Evolutionary conservation across 208 protist genomes (phyloP).

Genomic region (Acanthamoeba divionensis): DNA sequence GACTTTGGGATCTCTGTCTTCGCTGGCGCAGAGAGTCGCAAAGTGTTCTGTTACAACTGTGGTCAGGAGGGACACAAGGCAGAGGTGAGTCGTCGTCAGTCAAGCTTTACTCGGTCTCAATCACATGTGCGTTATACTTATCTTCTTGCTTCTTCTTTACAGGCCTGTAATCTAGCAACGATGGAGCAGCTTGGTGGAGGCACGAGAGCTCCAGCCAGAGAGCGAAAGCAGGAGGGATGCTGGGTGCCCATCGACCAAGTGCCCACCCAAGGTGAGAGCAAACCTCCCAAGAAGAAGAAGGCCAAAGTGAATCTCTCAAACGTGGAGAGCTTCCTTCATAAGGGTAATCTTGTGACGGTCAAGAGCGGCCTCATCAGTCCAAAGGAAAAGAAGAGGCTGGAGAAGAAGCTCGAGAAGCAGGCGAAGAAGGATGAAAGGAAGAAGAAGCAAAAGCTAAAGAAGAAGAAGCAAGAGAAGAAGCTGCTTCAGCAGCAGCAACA

Average conservation of each 20-base stretch:
- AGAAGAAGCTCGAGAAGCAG: neutral
- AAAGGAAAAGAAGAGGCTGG: neutral
- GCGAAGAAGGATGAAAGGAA: neutral
- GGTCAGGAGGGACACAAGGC: too few relatives aligned
- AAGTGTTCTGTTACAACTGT: too few relatives aligned
- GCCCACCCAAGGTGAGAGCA: neutral
- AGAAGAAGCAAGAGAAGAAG: neutral
- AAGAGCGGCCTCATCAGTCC: neutral
- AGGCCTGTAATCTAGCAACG: neutral
- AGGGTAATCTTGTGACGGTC: neutral
- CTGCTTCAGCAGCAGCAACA: too few relatives aligned
- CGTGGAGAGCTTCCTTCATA: neutral
- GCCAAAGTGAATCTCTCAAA: neutral
- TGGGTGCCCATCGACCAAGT: neutral
- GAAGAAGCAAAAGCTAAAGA: neutral
- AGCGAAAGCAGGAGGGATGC: neutral
- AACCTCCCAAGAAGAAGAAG: neutral
- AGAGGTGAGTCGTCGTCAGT: too few relatives aligned
- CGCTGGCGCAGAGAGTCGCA: too few relatives aligned
- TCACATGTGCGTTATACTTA: too few relatives aligned
- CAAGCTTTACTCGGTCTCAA: too few relatives aligned
- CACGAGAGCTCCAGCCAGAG: neutral
- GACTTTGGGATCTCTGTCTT: too few relatives aligned
- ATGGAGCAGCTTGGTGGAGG: neutral
- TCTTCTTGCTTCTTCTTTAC: neutral